phyloP scores from a whole-genome alignment of 805 yeast genomes.

The Suhomyces faveliae region DNA sequence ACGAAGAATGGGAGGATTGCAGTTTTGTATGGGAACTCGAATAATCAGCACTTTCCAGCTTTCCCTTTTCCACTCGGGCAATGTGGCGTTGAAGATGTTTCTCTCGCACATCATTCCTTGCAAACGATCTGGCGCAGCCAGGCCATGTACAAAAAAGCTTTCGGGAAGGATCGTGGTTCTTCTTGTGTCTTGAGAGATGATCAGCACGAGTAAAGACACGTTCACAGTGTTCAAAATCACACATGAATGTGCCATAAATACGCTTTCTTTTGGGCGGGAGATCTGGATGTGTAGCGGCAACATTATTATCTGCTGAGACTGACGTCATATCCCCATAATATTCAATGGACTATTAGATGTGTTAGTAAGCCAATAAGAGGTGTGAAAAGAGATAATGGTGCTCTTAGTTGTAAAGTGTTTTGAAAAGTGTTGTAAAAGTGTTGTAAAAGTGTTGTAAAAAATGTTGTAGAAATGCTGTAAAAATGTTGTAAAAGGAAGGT shows the following conservation, averaged over 20 bases:
- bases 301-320: background rate
- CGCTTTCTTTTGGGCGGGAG: slow-evolving; percentile 17
- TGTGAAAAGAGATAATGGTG: background rate
- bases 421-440: background rate
- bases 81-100: slow-evolving; percentile 8
- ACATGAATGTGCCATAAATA: slow-evolving; percentile 16
- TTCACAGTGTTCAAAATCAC: slow-evolving; percentile 5
- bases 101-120: slow-evolving; percentile 10
- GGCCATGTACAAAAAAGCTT: slow-evolving; percentile 9
- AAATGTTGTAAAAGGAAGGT: background rate
- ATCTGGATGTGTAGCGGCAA: background rate
- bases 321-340: background rate
- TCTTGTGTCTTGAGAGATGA: slow-evolving; percentile 10
- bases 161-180: slow-evolving; percentile 10
- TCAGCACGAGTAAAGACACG: slow-evolving; percentile 9
- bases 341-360: background rate
- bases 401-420: background rate
- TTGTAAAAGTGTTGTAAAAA: background rate
- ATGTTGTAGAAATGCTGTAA: background rate
- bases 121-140: slow-evolving; percentile 4
- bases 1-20: background rate
- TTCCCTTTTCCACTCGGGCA: background rate
- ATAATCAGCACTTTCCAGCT: background rate
- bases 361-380: background rate
- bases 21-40: background rate